Evolutionary conservation across 1,284 basidiomycete genomes (phyloP).

Genomic region (Malassezia arunalokei): DNA sequence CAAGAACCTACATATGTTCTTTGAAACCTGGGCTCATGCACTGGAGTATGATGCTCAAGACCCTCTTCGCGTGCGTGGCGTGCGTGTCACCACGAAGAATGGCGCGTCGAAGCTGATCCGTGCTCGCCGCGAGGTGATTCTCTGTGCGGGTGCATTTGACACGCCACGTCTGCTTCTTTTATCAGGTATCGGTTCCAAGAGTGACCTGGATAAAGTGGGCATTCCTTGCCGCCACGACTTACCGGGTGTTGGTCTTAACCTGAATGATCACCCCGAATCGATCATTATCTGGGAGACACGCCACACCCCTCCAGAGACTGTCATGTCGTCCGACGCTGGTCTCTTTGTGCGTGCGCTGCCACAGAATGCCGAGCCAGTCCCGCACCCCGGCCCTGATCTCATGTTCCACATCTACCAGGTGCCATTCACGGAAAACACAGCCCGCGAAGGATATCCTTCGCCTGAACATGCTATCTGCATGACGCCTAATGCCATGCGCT

Average conservation of each 20-base stretch:
- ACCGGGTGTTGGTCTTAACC: conserved; percentile 52
- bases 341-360: conserved; percentile 42
- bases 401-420: conserved; percentile 47
- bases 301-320: conserved; percentile 43
- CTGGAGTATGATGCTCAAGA: conserved; percentile 28
- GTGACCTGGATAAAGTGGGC: conserved; percentile 48
- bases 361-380: conserved; percentile 24
- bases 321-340: conserved; percentile 46
- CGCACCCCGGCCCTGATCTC: conserved; percentile 42
- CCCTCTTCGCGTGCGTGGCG: conserved; percentile 24
- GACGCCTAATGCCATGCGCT: conserved; percentile 48
- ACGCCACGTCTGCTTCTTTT: conserved; percentile 52
- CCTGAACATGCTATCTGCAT: conserved; percentile 47
- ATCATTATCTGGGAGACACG: conserved; percentile 45
- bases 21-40: conserved; percentile 44
- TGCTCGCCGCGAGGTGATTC: conserved; percentile 39
- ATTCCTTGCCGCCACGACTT: conserved; percentile 49
- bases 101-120: conserved; percentile 33
- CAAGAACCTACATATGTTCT: conserved; percentile 45
- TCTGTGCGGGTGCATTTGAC: conserved; percentile 48
- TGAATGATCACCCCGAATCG: conserved; percentile 51
- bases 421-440: conserved; percentile 42
- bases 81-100: conserved; percentile 30
- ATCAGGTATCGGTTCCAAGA: conserved; percentile 51
- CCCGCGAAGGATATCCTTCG: conserved; percentile 39